phyloP scores from a whole-genome alignment of 495 filamentous ascomycete genomes.

The Chaetomidium leptoderma region DNA sequence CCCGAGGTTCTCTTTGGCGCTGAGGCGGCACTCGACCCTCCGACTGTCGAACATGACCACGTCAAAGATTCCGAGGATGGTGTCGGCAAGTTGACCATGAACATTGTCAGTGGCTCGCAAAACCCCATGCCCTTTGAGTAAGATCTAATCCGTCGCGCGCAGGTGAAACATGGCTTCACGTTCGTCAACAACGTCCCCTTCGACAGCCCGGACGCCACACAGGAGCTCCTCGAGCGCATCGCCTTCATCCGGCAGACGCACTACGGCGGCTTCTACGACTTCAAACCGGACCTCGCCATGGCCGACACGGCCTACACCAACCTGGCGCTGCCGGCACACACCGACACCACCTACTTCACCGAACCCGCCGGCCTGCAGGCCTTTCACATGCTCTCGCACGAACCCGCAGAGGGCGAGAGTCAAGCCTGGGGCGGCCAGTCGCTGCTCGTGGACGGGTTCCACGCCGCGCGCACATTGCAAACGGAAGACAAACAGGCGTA shows the following conservation, averaged over 20 bases:
- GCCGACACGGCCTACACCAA: constrained; percentile 94
- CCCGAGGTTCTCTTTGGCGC: constrained; percentile 5
- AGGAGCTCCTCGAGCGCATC: constrained; percentile 69
- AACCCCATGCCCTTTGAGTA: neutral
- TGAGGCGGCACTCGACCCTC: constrained; percentile 39
- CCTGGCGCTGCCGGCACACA: constrained; percentile 70
- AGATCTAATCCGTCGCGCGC: neutral
- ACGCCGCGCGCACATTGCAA: constrained; percentile 56
- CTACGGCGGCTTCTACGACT: constrained; percentile 95
- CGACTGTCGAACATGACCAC: constrained; percentile 52
- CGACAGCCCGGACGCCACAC: constrained; percentile 59
- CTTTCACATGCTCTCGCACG: constrained; percentile 84
- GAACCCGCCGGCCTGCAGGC: constrained; percentile 86
- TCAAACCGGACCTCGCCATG: constrained; percentile 78
- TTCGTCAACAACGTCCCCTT: constrained; percentile 65
- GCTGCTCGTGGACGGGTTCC: constrained; percentile 78
- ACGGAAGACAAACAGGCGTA: constrained; percentile 48
- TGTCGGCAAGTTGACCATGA: constrained; percentile 38
- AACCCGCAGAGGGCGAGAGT: constrained; percentile 29
- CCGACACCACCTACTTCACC: constrained; percentile 90
- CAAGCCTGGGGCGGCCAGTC: constrained; percentile 61
- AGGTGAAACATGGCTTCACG: constrained; percentile 59
- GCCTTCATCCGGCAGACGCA: constrained; percentile 81
- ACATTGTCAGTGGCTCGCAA: constrained; percentile 25
- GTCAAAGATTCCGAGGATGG: constrained; percentile 49